phyloP scores from a whole-genome alignment of 1,284 basidiomycete species.

The Cystodermella granulosa region DNA sequence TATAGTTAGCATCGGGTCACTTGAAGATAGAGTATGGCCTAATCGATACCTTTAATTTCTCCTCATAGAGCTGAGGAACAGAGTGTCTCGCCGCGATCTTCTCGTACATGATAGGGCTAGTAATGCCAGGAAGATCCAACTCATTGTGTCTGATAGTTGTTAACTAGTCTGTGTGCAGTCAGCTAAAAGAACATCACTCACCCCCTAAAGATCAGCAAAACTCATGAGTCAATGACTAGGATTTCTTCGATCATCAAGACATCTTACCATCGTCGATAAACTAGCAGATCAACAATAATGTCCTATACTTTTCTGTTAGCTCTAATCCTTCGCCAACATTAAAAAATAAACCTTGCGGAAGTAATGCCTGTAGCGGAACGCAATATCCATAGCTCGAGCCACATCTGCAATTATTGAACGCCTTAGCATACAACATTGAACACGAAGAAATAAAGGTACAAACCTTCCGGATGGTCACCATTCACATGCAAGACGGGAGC shows the following conservation, averaged over 20 bases:
- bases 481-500: slow-evolving; percentile 89
- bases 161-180: slow-evolving; percentile 12
- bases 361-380: slow-evolving; percentile 77
- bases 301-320: slow-evolving; percentile 43
- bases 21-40: background rate
- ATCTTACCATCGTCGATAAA: slow-evolving; percentile 78
- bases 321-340: background rate
- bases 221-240: slow-evolving; percentile 1
- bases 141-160: slow-evolving; percentile 71
- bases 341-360: slow-evolving; percentile 60
- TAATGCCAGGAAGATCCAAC: slow-evolving; percentile 85
- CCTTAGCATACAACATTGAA: slow-evolving; percentile 3
- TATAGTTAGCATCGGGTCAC: background rate
- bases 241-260: too few relatives aligned
- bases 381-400: slow-evolving; percentile 69
- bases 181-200: slow-evolving; percentile 1
- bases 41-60: slow-evolving; percentile 61
- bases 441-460: slow-evolving; percentile 6
- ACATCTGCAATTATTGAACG: slow-evolving; percentile 59
- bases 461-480: slow-evolving; percentile 84
- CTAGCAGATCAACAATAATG: slow-evolving; percentile 81
- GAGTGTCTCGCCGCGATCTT: slow-evolving; percentile 72
- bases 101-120: slow-evolving; percentile 85
- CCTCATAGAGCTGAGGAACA: slow-evolving; percentile 78
- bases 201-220: background rate